Conservation (phyloP, 331 rosid genomes). For the Quercus lobata region DNA sequence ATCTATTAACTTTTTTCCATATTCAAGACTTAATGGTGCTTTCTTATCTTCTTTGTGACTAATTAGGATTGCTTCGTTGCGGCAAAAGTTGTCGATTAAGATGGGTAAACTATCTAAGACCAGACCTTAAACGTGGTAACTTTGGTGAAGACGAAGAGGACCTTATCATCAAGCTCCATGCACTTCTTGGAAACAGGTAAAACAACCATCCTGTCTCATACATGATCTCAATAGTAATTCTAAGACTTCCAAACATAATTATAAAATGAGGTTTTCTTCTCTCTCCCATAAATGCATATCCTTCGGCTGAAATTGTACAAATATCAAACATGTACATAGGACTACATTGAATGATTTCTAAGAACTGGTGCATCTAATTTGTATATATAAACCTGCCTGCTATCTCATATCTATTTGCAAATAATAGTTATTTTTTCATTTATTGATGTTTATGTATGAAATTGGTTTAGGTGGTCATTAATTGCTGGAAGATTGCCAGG, state of each 20-base stretch:
- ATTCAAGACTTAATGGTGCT: background rate
- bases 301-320: no score
- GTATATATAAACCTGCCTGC: no score
- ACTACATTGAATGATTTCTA: no score
- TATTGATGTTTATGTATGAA: background rate
- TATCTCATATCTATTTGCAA: background rate
- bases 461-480: conserved; percentile 29
- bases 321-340: no score
- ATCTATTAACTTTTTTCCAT: no score
- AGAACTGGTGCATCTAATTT: no score
- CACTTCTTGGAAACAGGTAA: conserved; percentile 40
- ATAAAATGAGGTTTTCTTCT: no score
- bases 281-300: no score
- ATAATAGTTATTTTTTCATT: background rate
- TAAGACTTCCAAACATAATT: no score
- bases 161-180: conserved; percentile 33
- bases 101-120: conserved; percentile 36
- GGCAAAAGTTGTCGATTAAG: conserved; percentile 43
- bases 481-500: conserved; percentile 47
- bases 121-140: conserved; percentile 31
- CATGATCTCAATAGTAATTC: no score
- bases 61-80: conserved; percentile 28
- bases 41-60: background rate
- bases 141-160: conserved; percentile 38
- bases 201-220: background rate